Evolutionary conservation across 2,329 filamentous ascomycete genomes (phyloP).

Genomic region (Pseudocercospora fijiensis): DNA sequence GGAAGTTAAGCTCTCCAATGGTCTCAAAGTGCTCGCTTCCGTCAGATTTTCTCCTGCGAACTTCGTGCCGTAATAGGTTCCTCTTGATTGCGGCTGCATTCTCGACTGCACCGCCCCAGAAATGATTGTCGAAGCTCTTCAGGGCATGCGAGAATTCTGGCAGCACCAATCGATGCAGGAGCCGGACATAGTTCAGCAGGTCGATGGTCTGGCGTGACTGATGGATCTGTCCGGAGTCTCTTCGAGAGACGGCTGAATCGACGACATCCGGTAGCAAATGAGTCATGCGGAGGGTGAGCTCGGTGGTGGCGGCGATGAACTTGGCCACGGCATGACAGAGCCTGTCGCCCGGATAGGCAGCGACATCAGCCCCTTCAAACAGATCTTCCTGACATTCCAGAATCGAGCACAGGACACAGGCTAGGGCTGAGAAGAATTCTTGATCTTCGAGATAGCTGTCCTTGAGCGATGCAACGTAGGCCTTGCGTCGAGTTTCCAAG

Average conservation of each 20-base stretch:
- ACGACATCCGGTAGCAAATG: conserved; percentile 23
- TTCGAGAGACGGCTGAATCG: conserved; percentile 22
- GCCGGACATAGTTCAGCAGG: conserved; percentile 23
- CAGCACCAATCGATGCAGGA: conserved; percentile 11
- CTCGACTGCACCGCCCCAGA: neutral
- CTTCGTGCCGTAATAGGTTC: neutral
- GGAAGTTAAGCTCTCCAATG: neutral
- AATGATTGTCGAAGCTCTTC: neutral
- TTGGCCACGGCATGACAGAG: neutral
- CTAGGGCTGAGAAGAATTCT: conserved; percentile 27
- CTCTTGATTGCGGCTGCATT: neutral
- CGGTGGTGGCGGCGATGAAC: conserved; percentile 20
- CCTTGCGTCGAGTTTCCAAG: conserved; percentile 5
- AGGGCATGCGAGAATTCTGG: neutral
- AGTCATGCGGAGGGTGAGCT: conserved; percentile 25
- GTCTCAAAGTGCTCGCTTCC: neutral
- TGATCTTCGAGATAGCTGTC: conserved; percentile 22
- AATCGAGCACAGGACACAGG: conserved; percentile 29
- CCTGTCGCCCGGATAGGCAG: conserved; percentile 9
- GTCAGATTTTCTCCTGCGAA: neutral
- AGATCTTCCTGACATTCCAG: conserved; percentile 25
- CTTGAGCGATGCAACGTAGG: neutral
- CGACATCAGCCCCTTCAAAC: conserved; percentile 5
- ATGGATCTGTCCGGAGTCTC: conserved; percentile 29
- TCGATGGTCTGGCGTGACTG: conserved; percentile 21